Base-by-base conservation (phyloP, 2,329 filamentous ascomycete genomes). In the Juglanconis juglandina region DNA sequence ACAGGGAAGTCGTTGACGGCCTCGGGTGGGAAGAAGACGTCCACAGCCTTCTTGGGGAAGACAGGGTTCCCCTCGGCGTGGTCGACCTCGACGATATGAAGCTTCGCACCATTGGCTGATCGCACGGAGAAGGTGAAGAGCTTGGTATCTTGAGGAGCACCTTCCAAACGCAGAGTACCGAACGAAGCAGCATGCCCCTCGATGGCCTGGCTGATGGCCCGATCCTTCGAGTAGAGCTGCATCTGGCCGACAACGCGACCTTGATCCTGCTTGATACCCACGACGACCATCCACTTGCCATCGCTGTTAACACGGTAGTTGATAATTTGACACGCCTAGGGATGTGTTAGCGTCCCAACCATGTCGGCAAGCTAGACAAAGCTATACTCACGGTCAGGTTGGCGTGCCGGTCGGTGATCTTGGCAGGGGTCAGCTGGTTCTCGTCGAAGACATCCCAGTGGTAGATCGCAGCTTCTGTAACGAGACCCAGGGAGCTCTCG, bases 361-460 rank as follows among this genome's bases (percentile, higher is more conserved):
- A 32, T 7, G 9, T 39, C 10, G 37, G 55, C 30, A 39, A 52
- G 44, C 32, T 51, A 5, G 10, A 34, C 13, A 41, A 30, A 34
- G 24, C 42, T 39, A 57, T 17, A 81, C 89, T 68, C 82, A 95
- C 92, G 69, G 84, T 85, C 59, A 99, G 85, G 73, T 96, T 97
- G 67, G 89, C 84, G 72, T 97, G 95, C 70, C 95, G 90, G 74
- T 98, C 94, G 73, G 98, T 99, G 69, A 96, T 81, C 82, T 99
- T 96, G 66, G 91, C 85, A 2, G 93, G 92, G 64, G 87, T 82
- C 61, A 88, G 82, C 75, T 96, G 91, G 65, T 85, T 83, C 55
- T 89, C 81, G 72, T 97, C 93, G 73, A 94, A 94, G 66, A 99
- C 91, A 73, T 99, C 92, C 95, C 95, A 99, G 79, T 99, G 95